phyloP scores from a whole-genome alignment of 805 yeast species.

The Sugiyamaella lignohabitans region DNA sequence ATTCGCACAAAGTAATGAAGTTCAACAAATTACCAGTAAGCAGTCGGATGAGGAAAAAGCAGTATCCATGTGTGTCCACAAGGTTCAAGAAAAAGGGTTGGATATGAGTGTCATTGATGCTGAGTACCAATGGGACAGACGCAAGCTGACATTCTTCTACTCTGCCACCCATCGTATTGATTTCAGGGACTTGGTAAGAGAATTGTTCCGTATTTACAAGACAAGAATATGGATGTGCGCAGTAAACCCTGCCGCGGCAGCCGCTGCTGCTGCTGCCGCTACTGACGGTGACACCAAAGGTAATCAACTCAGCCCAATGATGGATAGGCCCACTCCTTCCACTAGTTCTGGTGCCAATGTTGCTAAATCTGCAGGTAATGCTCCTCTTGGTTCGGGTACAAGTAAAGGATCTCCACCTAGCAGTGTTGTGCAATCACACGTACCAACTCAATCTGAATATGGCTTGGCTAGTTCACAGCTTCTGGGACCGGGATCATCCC shows the following conservation, averaged over 20 bases:
- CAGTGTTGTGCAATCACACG: too few species aligned
- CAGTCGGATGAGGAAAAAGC: constrained; percentile 66
- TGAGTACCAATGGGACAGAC: constrained; percentile 80
- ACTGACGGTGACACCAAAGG: background rate
- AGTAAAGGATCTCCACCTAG: too few species aligned
- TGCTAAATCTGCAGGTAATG: background rate
- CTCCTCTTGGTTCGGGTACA: too few species aligned
- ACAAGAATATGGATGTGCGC: constrained; percentile 89
- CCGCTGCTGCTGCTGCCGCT: constrained; percentile 11
- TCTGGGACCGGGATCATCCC: too few species aligned
- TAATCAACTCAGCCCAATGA: background rate
- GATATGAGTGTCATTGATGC: constrained; percentile 65
- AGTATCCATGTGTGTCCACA: constrained; percentile 53
- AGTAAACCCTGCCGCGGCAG: constrained; percentile 30
- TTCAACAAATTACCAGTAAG: constrained; percentile 51
- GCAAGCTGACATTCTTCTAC: constrained; percentile 73
- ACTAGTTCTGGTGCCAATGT: background rate
- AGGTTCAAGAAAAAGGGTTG: constrained; percentile 42
- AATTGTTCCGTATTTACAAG: constrained; percentile 66
- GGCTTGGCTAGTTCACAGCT: too few species aligned
- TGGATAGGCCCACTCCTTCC: background rate
- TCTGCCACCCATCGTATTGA: constrained; percentile 61
- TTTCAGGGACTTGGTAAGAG: constrained; percentile 70
- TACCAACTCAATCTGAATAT: too few species aligned
- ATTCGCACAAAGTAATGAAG: constrained; percentile 56